phyloP scores from a whole-genome alignment of 2,329 filamentous ascomycete genomes.

The Fusarium nematophilum region DNA sequence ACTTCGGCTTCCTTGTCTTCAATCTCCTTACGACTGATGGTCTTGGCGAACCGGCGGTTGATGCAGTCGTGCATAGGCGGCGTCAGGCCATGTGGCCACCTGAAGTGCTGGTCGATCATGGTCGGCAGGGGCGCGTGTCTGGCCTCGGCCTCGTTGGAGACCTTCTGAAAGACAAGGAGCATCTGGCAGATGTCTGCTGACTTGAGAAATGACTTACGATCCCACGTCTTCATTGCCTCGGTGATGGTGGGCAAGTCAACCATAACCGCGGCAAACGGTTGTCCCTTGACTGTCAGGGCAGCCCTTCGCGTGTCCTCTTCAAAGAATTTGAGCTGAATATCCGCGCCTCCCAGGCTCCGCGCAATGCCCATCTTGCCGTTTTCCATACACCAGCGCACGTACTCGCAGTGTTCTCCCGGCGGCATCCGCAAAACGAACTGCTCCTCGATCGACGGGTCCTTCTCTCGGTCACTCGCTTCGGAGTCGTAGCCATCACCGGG shows the following conservation, averaged over 20 bases:
- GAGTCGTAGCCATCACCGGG: slow-evolving; percentile 95
- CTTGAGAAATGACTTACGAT: slow-evolving; percentile 88
- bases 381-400: slow-evolving; percentile 79
- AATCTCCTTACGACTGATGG: slow-evolving; percentile 84
- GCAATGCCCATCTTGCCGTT: slow-evolving; percentile 80
- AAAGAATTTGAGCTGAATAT: slow-evolving; percentile 84
- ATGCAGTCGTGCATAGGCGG: slow-evolving; percentile 89
- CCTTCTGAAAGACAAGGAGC: slow-evolving; percentile 79
- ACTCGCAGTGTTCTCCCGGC: slow-evolving; percentile 87
- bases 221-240: slow-evolving; percentile 94
- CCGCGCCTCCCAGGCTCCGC: slow-evolving; percentile 73
- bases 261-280: slow-evolving; percentile 80
- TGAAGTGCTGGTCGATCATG: slow-evolving; percentile 75
- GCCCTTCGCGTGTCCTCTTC: slow-evolving; percentile 79
- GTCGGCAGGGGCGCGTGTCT: slow-evolving; percentile 74
- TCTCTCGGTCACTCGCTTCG: slow-evolving; percentile 90
- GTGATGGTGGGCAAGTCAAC: slow-evolving; percentile 89
- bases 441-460: slow-evolving; percentile 88
- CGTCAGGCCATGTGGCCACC: slow-evolving; percentile 87
- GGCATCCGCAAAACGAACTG: slow-evolving; percentile 91
- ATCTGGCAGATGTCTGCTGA: slow-evolving; percentile 90
- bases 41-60: slow-evolving; percentile 84
- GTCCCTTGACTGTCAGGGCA: slow-evolving; percentile 75
- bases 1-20: slow-evolving; percentile 86
- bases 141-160: slow-evolving; percentile 75